Conservation (phyloP, 495 filamentous ascomycete species). For the Aspergillus campestris region DNA sequence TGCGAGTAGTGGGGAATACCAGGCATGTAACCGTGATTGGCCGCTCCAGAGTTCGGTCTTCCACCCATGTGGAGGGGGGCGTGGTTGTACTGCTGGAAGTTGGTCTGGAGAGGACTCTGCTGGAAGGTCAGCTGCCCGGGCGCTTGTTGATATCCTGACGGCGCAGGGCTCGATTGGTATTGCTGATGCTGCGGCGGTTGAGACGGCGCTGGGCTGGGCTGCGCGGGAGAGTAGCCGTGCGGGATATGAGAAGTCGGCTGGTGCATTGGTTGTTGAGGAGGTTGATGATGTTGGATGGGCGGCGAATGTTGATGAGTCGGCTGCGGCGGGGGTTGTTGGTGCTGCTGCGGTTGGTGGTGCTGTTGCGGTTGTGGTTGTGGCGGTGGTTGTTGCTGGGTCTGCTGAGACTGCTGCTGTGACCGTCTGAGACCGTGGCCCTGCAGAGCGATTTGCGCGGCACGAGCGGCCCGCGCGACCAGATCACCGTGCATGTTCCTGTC, state of each 20-base stretch:
- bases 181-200: conserved; percentile 20
- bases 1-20: conserved; percentile 57
- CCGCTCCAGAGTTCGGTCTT: conserved; percentile 24
- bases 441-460: conserved; percentile 46
- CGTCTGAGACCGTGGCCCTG: conserved; percentile 38
- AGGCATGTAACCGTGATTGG: conserved; percentile 40
- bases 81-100: conserved; percentile 41
- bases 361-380: conserved; percentile 20
- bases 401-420: conserved; percentile 35
- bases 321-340: conserved; percentile 24
- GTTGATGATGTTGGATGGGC: conserved; percentile 6
- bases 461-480: conserved; percentile 44
- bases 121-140: conserved; percentile 31
- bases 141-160: conserved; percentile 31
- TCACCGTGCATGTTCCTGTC: conserved; percentile 43
- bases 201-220: conserved; percentile 22
- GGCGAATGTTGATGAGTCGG: conserved; percentile 5
- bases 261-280: conserved; percentile 9
- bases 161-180: conserved; percentile 35
- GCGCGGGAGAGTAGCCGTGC: conserved; percentile 13
- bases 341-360: conserved; percentile 20
- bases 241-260: conserved; percentile 15
- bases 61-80: conserved; percentile 28
- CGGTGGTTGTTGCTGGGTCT: conserved; percentile 19
- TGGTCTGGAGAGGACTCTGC: conserved; percentile 32